phyloP scores from a whole-genome alignment of 106 monocot genomes.

The Phalaenopsis equestris region DNA sequence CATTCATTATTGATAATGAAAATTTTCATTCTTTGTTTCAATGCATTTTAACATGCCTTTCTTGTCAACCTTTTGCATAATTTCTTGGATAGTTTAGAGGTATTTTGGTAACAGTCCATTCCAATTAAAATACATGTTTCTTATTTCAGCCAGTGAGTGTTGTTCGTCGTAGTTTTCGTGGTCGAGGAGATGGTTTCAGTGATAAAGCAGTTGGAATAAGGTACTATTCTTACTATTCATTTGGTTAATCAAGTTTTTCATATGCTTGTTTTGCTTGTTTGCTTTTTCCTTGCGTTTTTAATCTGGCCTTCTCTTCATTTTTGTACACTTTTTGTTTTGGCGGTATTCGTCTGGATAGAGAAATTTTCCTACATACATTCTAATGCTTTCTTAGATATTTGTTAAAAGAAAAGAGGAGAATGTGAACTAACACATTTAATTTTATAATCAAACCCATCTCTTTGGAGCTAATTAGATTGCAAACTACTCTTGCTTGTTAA shows the following conservation, averaged over 20 bases:
- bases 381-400: background rate
- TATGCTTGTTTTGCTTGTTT: background rate
- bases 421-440: background rate
- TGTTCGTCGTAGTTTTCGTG: conserved; percentile 46
- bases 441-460: background rate
- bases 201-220: conserved; percentile 89
- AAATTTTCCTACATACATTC: background rate
- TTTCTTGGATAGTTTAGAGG: background rate
- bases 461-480: background rate
- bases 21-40: background rate
- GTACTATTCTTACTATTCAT: conserved; percentile 20
- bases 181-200: conserved; percentile 71
- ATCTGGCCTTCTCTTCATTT: background rate
- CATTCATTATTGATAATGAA: background rate
- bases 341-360: background rate
- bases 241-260: conserved; percentile 3
- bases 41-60: background rate
- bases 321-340: background rate
- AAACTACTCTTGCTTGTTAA: background rate
- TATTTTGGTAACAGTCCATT: background rate
- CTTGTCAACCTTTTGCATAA: background rate
- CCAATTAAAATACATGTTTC: background rate
- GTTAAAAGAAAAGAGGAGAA: background rate
- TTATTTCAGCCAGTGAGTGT: conserved; percentile 59
- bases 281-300: background rate